Conservation (phyloP, 148 eudicot species). For the Mesembryanthemum crystallinum region DNA sequence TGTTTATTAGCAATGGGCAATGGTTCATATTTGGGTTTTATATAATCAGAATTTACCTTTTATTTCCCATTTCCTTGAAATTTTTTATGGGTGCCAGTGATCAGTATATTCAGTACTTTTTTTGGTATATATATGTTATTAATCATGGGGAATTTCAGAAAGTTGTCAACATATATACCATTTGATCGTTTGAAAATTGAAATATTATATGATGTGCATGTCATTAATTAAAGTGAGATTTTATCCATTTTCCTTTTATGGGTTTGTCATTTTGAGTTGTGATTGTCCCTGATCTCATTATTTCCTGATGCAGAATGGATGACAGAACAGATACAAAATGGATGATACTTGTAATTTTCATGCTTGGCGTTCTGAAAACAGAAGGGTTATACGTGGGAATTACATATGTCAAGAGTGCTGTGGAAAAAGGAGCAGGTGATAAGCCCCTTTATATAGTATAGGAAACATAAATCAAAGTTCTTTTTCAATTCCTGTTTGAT, state of each 20-base stretch:
- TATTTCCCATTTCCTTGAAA: background rate
- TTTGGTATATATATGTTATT: conserved; percentile 6
- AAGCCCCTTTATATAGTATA: background rate
- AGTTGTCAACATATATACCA: background rate
- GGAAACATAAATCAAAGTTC: background rate
- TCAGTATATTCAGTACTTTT: background rate
- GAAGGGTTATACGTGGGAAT: conserved; percentile 43
- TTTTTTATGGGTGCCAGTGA: background rate
- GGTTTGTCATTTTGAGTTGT: background rate
- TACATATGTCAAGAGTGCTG: conserved; percentile 44
- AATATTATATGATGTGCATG: conserved; percentile 17
- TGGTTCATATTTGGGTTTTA: background rate
- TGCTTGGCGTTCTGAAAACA: conserved; percentile 21
- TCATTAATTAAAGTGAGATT: background rate
- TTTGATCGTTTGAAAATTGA: conserved; percentile 20
- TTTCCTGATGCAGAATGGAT: conserved; percentile 31
- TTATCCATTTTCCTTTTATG: background rate
- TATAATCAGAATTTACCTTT: background rate
- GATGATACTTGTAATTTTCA: conserved; percentile 31
- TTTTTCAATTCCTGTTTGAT: background rate
- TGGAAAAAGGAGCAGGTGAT: conserved; percentile 64
- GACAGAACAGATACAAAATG: conserved; percentile 18
- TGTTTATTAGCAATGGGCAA: background rate
- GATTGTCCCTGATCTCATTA: background rate
- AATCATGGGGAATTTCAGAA: conserved; percentile 16